Evolutionary conservation across 768 basidiomycete species (phyloP).

Genomic region (Podaxis pistillaris): DNA sequence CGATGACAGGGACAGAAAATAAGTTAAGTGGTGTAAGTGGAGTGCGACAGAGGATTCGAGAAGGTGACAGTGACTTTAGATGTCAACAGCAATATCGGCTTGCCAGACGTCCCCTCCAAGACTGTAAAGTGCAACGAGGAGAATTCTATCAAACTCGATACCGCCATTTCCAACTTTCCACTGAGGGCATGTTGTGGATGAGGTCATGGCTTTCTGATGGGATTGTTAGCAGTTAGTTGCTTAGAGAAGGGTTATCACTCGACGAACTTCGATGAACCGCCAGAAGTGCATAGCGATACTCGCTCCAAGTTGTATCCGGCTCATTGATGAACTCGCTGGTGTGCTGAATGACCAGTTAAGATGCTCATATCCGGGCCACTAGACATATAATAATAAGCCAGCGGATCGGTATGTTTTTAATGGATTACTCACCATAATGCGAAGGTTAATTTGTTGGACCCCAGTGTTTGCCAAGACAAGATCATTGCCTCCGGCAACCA

Average conservation of each 20-base stretch:
- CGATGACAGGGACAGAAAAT: background rate
- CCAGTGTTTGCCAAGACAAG: conserved; percentile 3
- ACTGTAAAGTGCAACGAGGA: conserved; percentile 42
- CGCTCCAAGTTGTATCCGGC: conserved; percentile 12
- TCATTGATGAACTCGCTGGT: conserved; percentile 8
- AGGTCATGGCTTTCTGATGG: conserved; percentile 14
- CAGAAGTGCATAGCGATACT: conserved; percentile 17
- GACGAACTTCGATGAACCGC: conserved; percentile 35
- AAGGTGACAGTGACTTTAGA: background rate
- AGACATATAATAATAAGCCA: background rate
- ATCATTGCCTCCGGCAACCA: conserved; percentile 15
- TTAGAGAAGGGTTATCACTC: background rate
- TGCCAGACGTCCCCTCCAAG: conserved; percentile 46
- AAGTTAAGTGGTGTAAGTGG: background rate
- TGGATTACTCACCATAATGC: conserved; percentile 12
- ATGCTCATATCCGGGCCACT: conserved; percentile 18
- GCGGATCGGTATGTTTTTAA: too few species aligned
- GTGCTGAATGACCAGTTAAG: conserved; percentile 13
- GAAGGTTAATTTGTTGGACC: conserved; percentile 8
- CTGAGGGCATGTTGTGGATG: conserved; percentile 20
- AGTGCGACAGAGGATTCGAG: background rate
- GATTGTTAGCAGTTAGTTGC: conserved; percentile 27
- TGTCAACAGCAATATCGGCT: conserved; percentile 46
- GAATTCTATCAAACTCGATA: conserved; percentile 41
- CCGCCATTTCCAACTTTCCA: conserved; percentile 35